A percentile compares a stretch with the other conserved stretches of the same genome.
Conservation (phyloP, 768 basidiomycete species). For the Kwoniella pini region DNA sequence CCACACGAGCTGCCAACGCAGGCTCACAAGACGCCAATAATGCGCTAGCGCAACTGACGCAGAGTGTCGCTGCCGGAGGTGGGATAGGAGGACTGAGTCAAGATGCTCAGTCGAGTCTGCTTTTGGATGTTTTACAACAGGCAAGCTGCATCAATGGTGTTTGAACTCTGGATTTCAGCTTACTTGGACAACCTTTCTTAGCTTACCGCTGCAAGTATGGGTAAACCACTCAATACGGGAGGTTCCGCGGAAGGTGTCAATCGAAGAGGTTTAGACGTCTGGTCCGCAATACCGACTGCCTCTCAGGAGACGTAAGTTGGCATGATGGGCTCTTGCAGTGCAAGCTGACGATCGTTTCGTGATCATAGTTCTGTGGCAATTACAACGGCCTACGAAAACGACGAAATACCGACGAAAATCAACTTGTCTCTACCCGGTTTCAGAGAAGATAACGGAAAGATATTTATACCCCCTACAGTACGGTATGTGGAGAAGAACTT, state of each 20-base stretch:
- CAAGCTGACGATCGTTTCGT: not conserved
- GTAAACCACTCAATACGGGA: slow-evolving; percentile 4
- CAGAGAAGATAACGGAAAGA: slow-evolving; percentile 47
- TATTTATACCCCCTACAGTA: slow-evolving; percentile 53
- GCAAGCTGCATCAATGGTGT: slow-evolving; percentile 8
- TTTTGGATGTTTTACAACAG: slow-evolving; percentile 48
- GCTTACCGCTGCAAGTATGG: slow-evolving; percentile 38
- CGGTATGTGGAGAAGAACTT: slow-evolving; percentile 44
- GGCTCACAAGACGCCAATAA: slow-evolving; percentile 39
- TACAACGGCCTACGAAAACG: slow-evolving; percentile 29
- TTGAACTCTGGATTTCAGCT: not conserved
- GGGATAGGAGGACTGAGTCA: slow-evolving; percentile 38
- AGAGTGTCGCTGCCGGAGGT: slow-evolving; percentile 23
- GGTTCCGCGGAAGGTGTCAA: slow-evolving; percentile 9
- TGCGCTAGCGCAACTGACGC: slow-evolving; percentile 41
- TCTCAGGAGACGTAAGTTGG: slow-evolving; percentile 25
- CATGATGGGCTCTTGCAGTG: too few species aligned
- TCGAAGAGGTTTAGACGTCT: slow-evolving; percentile 30
- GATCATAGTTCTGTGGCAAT: slow-evolving; percentile 29
- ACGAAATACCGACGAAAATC: slow-evolving; percentile 33
- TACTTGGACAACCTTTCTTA: slow-evolving; percentile 6
- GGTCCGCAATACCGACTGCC: slow-evolving; percentile 37
- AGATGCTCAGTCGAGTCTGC: slow-evolving; percentile 36
- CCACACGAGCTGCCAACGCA: slow-evolving; percentile 36
- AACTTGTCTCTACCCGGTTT: slow-evolving; percentile 51